Conservation (phyloP, 2,329 filamentous ascomycete genomes). For the Periglandula ipomoeae region DNA sequence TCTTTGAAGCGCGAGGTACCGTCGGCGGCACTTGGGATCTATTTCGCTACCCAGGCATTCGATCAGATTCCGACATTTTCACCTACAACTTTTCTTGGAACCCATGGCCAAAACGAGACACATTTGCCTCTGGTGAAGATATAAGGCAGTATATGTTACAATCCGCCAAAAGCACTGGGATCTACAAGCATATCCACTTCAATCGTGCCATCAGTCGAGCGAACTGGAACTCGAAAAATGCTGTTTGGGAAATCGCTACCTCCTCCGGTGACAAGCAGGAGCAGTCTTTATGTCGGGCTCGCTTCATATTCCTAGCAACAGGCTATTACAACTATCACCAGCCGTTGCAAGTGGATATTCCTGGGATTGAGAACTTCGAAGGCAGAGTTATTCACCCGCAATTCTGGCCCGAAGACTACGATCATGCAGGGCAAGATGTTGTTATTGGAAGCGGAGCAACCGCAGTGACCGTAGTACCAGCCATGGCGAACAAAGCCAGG, state of each 20-base stretch:
- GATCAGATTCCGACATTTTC: conserved; percentile 52
- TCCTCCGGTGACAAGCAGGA: conserved; percentile 19
- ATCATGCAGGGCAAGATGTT: conserved; percentile 55
- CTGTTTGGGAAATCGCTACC: conserved; percentile 43
- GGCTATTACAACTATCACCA: conserved; percentile 60
- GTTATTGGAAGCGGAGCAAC: conserved; percentile 61
- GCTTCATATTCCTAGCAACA: conserved; percentile 44
- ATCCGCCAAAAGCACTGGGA: conserved; percentile 38
- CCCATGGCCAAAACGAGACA: conserved; percentile 49
- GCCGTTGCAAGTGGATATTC: conserved; percentile 44
- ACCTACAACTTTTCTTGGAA: conserved; percentile 63
- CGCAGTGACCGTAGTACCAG: conserved; percentile 55
- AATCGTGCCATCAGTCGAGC: conserved; percentile 37
- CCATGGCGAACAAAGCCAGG: conserved; percentile 45
- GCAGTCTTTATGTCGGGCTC: conserved; percentile 30
- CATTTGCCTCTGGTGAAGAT: conserved; percentile 40
- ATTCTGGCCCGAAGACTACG: conserved; percentile 60
- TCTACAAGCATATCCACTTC: conserved; percentile 46
- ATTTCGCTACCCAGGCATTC: conserved; percentile 66
- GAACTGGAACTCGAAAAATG: conserved; percentile 44
- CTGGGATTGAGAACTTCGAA: conserved; percentile 26
- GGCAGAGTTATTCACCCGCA: conserved; percentile 55
- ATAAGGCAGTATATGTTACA: conserved; percentile 47
- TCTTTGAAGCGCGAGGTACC: conserved; percentile 57
- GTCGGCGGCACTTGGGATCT: conserved; percentile 74